Conservation (phyloP, 2,329 filamentous ascomycete genomes). For the Parastagonospora nodorum region DNA sequence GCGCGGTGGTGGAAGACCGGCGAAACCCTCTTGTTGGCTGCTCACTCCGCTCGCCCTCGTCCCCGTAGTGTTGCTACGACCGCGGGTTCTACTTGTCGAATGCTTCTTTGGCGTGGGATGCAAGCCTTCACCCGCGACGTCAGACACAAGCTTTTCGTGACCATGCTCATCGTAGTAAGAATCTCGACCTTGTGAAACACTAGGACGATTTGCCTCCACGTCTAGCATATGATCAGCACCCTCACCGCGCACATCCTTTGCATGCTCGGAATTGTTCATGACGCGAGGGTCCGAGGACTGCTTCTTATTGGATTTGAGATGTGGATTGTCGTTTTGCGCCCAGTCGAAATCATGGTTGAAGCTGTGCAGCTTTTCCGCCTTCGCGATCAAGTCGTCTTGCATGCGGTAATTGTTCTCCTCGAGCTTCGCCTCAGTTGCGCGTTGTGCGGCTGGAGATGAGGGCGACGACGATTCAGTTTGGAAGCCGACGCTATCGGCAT, state of each 20-base stretch:
- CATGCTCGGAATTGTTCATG: conserved; percentile 66
- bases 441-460: conserved; percentile 39
- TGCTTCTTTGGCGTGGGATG: conserved; percentile 52
- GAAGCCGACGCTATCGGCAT: conserved; percentile 72
- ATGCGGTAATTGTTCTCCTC: conserved; percentile 48
- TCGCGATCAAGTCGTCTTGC: conserved; percentile 62
- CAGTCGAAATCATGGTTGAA: conserved; percentile 78
- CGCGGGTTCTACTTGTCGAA: conserved; percentile 42
- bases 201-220: conserved; percentile 58
- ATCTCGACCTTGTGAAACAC: conserved; percentile 69
- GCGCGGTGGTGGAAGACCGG: conserved; percentile 63
- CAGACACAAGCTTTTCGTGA: conserved; percentile 73
- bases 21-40: conserved; percentile 46
- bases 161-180: conserved; percentile 67
- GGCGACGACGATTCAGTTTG: conserved; percentile 42
- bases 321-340: conserved; percentile 62
- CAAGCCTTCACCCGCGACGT: conserved; percentile 66
- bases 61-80: conserved; percentile 39
- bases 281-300: conserved; percentile 63
- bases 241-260: conserved; percentile 77
- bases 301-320: conserved; percentile 60
- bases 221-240: conserved; percentile 73
- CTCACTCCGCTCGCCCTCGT: conserved; percentile 39
- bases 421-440: conserved; percentile 46
- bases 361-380: conserved; percentile 64